These are phyloP conservation scores for Aegilops longissima DNA, from an alignment of 176 grass and related monocot species.

Conservation along the genomic window DNA sequence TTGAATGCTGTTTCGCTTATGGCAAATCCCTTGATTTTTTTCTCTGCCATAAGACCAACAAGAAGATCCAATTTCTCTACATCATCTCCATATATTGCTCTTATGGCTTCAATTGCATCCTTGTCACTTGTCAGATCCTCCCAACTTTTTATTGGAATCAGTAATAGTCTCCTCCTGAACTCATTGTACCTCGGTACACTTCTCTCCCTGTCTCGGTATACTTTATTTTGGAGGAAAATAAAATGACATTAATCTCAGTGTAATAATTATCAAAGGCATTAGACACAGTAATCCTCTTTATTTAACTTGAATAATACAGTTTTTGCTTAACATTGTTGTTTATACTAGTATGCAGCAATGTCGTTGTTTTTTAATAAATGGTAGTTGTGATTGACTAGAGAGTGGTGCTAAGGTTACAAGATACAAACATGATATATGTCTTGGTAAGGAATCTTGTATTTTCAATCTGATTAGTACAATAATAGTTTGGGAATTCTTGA, in stretches of 20 bases:
- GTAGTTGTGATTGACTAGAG: conserved; percentile 2
- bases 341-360: conserved; percentile 22
- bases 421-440: conserved; percentile 14
- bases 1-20: conserved; percentile 70
- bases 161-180: conserved; percentile 39
- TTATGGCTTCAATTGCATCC: conserved; percentile 42
- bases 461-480: conserved; percentile 23
- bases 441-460: conserved; percentile 18
- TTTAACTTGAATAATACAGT: conserved; percentile 10
- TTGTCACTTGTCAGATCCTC: conserved; percentile 57
- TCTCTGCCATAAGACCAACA: conserved; percentile 51
- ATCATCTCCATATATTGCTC: conserved; percentile 53
- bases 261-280: conserved; percentile 24
- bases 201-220: conserved; percentile 62
- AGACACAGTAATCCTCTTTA: conserved; percentile 21
- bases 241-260: conserved; percentile 16
- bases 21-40: conserved; percentile 65
- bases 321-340: conserved; percentile 26
- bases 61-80: conserved; percentile 45
- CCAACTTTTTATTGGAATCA: conserved; percentile 57
- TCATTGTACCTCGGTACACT: conserved; percentile 58
- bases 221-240: conserved; percentile 29
- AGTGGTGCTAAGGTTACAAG: neutral
- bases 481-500: conserved; percentile 14
- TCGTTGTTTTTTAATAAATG: conserved; percentile 14